Evolutionary conservation across 116 monocot genomes (phyloP).

Genomic region (Trichopus zeylanicus): DNA sequence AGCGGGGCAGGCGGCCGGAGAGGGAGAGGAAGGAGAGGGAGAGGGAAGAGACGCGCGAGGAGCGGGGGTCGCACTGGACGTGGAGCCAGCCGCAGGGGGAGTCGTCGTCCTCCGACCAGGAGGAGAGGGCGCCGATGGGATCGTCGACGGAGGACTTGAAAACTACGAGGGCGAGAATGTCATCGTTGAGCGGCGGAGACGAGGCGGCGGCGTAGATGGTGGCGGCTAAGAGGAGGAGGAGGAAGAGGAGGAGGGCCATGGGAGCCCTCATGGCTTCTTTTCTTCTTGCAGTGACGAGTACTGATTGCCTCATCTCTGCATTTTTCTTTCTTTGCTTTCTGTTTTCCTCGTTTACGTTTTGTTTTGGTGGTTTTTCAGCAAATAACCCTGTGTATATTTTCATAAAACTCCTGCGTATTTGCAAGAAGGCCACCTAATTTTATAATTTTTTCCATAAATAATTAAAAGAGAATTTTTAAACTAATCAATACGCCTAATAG

Average conservation of each 20-base stretch:
- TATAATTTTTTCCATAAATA: too few relatives aligned
- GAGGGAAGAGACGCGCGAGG: slow-evolving; percentile 25
- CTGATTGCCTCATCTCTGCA: too few relatives aligned
- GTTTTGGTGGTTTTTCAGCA: too few relatives aligned
- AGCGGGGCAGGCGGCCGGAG: slow-evolving; percentile 34
- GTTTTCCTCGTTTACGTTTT: too few relatives aligned
- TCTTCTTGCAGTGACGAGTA: too few relatives aligned
- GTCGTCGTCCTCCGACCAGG: slow-evolving; percentile 41
- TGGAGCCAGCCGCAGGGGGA: slow-evolving; percentile 53
- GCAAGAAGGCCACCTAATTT: too few relatives aligned
- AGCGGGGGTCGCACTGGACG: slow-evolving; percentile 31
- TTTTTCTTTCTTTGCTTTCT: too few relatives aligned
- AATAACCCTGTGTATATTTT: too few relatives aligned
- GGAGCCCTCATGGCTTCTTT: too few relatives aligned
- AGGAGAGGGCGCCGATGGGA: slow-evolving; percentile 26
- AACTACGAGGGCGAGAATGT: slow-evolving; percentile 54
- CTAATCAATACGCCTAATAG: too few relatives aligned
- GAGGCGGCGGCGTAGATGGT: neutral
- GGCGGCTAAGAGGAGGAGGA: neutral
- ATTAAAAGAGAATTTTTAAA: too few relatives aligned
- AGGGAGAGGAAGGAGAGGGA: slow-evolving; percentile 35
- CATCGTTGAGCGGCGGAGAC: slow-evolving; percentile 37
- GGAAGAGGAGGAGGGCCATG: neutral
- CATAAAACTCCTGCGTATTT: too few relatives aligned
- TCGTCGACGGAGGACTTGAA: slow-evolving; percentile 60